phyloP scores from a whole-genome alignment of 2,329 filamentous ascomycete genomes.

The Fusarium sulawesiense region DNA sequence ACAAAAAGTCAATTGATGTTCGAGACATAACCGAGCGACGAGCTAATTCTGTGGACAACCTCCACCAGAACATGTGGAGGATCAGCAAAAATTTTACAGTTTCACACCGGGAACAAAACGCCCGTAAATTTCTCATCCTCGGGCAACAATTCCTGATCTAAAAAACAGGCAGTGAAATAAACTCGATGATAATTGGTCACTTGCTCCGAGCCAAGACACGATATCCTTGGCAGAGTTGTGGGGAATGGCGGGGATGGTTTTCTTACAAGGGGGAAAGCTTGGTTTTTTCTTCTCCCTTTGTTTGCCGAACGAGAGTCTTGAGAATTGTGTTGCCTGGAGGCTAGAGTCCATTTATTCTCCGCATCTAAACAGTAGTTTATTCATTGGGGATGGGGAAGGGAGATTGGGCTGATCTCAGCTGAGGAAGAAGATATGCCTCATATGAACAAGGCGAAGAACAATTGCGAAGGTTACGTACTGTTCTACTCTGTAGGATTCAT shows the following conservation, averaged over 20 bases:
- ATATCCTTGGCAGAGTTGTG: conserved; percentile 12
- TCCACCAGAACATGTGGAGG: not conserved
- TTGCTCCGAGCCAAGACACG: conserved; percentile 2
- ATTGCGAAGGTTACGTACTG: not conserved
- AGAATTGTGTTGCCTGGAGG: conserved; percentile 28
- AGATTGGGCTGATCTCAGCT: not conserved
- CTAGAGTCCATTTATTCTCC: conserved; percentile 16
- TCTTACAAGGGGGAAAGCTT: conserved; percentile 10
- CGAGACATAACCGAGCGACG: not conserved
- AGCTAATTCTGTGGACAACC: not conserved
- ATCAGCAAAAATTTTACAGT: not conserved
- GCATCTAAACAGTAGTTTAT: not conserved
- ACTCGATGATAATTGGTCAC: conserved; percentile 6
- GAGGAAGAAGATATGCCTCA: not conserved
- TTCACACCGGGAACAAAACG: not conserved
- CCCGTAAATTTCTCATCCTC: not conserved
- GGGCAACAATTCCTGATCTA: conserved; percentile 21
- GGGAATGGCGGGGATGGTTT: conserved; percentile 17
- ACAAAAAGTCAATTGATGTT: not conserved
- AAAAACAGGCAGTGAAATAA: conserved; percentile 32
- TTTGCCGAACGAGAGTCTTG: not conserved
- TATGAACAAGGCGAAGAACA: not conserved
- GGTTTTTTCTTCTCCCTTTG: not conserved
- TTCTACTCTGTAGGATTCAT: not conserved
- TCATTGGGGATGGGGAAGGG: not conserved